These are phyloP conservation scores for Cytospora schulzeri DNA, from an alignment of 2,329 filamentous ascomycete species.

Conservation along the genomic window DNA sequence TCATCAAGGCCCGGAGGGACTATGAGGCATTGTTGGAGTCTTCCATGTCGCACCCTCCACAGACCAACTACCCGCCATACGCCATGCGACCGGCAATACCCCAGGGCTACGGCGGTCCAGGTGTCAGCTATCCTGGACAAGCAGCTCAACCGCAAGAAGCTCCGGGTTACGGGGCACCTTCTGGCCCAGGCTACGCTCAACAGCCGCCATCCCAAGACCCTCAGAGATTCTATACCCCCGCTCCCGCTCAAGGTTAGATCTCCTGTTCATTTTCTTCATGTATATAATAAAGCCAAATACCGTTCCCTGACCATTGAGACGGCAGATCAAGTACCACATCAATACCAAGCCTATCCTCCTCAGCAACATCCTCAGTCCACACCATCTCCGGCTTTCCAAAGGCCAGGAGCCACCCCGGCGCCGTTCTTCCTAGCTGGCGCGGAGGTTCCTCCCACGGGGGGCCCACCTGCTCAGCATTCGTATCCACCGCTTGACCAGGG, in stretches of 20 bases:
- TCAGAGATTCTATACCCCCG: slow-evolving; percentile 70
- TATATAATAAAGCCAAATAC: slow-evolving; percentile 7
- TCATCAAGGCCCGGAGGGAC: slow-evolving; percentile 96
- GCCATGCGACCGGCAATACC: slow-evolving; percentile 53
- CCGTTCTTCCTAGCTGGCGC: slow-evolving; percentile 68
- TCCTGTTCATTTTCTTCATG: slow-evolving; percentile 5
- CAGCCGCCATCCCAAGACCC: slow-evolving; percentile 52
- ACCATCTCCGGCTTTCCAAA: slow-evolving; percentile 58
- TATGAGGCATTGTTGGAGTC: slow-evolving; percentile 95
- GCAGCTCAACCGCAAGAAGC: slow-evolving; percentile 42
- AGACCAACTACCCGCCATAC: slow-evolving; percentile 74
- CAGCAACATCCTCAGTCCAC: slow-evolving; percentile 43
- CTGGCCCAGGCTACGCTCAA: slow-evolving; percentile 34
- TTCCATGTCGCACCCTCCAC: slow-evolving; percentile 93
- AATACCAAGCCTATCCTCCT: slow-evolving; percentile 41
- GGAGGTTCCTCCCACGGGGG: slow-evolving; percentile 44
- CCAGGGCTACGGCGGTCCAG: slow-evolving; percentile 46
- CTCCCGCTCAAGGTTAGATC: slow-evolving; percentile 38
- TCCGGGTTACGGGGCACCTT: slow-evolving; percentile 12
- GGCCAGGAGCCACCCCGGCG: slow-evolving; percentile 53
- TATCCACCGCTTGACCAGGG: slow-evolving; percentile 57
- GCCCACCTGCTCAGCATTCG: slow-evolving; percentile 41
- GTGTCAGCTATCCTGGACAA: slow-evolving; percentile 35
- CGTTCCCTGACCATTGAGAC: slow-evolving; percentile 16
- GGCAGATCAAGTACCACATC: slow-evolving; percentile 40